Evolutionary conservation across 139 green algal genomes (phyloP).

Genomic region (Yamagishiella unicocca): DNA sequence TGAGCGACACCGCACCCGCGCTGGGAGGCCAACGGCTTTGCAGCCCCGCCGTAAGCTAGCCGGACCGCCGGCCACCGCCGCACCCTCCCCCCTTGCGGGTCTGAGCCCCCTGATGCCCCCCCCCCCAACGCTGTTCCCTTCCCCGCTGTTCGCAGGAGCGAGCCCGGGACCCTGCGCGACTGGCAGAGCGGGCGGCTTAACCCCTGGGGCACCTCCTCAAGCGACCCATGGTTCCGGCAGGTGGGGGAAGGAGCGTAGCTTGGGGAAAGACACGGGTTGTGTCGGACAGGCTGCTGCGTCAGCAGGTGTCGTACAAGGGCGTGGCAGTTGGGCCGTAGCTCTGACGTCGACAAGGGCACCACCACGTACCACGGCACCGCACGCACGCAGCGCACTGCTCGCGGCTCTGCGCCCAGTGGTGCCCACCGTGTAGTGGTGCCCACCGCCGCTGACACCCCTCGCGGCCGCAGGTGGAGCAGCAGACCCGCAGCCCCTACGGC

Average conservation of each 20-base stretch:
- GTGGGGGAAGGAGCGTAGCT: neutral
- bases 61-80: no score
- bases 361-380: no score
- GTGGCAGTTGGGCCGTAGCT: no score
- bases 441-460: neutral
- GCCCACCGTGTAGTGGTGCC: no score
- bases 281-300: neutral
- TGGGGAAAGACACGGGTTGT: neutral
- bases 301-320: no score
- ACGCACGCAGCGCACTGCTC: no score
- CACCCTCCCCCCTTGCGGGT: no score
- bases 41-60: no score
- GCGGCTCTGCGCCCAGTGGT: no score
- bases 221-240: slow-evolving; percentile 41
- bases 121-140: neutral
- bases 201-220: slow-evolving; percentile 49
- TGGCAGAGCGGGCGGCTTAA: slow-evolving; percentile 36
- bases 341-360: no score
- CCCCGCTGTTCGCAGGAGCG: neutral
- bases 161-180: slow-evolving; percentile 14
- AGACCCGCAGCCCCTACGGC: slow-evolving; percentile 42
- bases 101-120: neutral
- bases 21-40: no score
- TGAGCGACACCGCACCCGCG: no score
- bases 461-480: slow-evolving; percentile 8